phyloP scores from a whole-genome alignment of 768 basidiomycete species.

The Russula sp. region DNA sequence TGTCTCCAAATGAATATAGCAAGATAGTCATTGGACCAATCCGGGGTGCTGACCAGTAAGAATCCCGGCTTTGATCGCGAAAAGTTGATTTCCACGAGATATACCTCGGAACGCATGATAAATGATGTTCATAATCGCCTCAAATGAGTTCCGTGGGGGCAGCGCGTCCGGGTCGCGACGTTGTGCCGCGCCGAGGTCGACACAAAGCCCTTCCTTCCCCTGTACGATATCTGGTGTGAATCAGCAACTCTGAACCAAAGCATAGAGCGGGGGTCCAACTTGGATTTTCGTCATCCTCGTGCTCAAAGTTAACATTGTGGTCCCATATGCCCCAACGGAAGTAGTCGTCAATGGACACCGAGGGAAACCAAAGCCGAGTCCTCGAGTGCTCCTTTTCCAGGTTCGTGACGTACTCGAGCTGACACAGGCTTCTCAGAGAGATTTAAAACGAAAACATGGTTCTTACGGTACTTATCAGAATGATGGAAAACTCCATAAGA shows the following conservation, averaged over 20 bases:
- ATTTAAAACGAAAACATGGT: neutral
- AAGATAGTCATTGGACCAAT: neutral
- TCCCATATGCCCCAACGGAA: constrained; percentile 44
- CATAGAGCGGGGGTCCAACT: constrained; percentile 28
- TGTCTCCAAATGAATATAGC: constrained; percentile 23
- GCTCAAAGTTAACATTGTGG: constrained; percentile 38
- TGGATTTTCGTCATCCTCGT: constrained; percentile 66
- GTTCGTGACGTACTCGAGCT: constrained; percentile 54
- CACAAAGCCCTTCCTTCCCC: constrained; percentile 40
- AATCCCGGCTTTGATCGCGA: constrained; percentile 64
- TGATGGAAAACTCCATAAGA: constrained; percentile 35
- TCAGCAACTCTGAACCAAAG: neutral
- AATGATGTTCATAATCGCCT: constrained; percentile 42
- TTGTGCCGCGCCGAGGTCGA: constrained; percentile 52
- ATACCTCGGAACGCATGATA: constrained; percentile 39
- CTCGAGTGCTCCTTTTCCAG: constrained; percentile 45
- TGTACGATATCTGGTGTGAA: constrained; percentile 45
- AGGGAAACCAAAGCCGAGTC: constrained; percentile 55
- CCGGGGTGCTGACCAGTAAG: constrained; percentile 42
- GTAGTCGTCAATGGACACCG: constrained; percentile 31
- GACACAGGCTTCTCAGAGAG: neutral
- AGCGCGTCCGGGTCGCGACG: constrained; percentile 69
- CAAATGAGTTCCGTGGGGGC: constrained; percentile 57
- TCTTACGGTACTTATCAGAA: constrained; percentile 35
- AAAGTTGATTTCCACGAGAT: constrained; percentile 55